Evolutionary conservation across 2,329 filamentous ascomycete genomes (phyloP), one percentile per base, ranked within the genome.

Genomic region (Penicillium sp.): DNA sequence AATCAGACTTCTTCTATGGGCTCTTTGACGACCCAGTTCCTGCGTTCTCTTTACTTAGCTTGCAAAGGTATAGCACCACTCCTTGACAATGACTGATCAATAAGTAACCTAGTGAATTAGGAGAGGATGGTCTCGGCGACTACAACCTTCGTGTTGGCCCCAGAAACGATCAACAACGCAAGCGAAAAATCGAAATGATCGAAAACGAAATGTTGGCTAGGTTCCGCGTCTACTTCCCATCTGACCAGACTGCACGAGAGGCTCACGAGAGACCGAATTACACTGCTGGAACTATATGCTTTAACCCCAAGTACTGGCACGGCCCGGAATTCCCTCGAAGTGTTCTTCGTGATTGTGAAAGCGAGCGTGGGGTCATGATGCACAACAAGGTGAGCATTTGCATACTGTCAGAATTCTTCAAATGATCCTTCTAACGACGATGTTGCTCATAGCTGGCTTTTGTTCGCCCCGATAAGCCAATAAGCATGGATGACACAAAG

Each of bases 201-300:
- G 9, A 18, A 9, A 6, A n/a, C 38, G 71, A 73, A 67, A 81
- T 65, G 69, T 71, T 75, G 57, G 73, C 84, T 31, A 78, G 79
- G 45, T 83, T 94, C 62, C 83, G 87, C 9, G 82, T 96, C 48
- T 95, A 92, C 72, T 97, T 93, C 65, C 92, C 92, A 2, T 91
- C 88, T 1, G 73, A 83, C 10, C 74, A 86, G 18, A 95, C 91
- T 0, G 87, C 95, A 86, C 29, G 89, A 88, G 2, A 76, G 72
- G 53, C 71, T 74, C 52, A 86, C 77, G 14, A 4, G 2, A 21
- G 42, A 3, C 53, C 63, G 1, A 39, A 53, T 11, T 9, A 47
- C 8, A 58, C 59, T 39, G 94, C 85, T 21, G 93, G 93, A 8
- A 96, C 92, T 0, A 92, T 97, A 55, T 96, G 89, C 66, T 82